phyloP scores from a whole-genome alignment of 2,329 filamentous ascomycete species.

The Penicillium sp. region DNA sequence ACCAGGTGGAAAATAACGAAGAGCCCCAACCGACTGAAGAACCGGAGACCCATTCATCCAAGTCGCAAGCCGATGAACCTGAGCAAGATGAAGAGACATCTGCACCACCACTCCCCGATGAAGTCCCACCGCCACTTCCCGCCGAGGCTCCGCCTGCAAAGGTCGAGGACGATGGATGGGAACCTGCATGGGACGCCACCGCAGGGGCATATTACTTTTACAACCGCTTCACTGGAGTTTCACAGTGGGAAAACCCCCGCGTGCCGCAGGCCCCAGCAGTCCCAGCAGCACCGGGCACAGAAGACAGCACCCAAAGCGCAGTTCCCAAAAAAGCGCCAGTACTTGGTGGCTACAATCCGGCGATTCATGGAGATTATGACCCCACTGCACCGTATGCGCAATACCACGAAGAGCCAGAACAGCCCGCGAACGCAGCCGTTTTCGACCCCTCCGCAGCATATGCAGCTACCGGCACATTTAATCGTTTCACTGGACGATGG shows the following conservation, averaged over 20 bases:
- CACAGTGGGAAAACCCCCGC: slow-evolving; percentile 82
- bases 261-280: slow-evolving; percentile 42
- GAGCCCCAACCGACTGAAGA: slow-evolving; percentile 39
- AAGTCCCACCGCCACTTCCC: slow-evolving; percentile 44
- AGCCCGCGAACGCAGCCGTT: slow-evolving; percentile 12
- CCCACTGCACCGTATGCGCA: slow-evolving; percentile 90
- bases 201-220: slow-evolving; percentile 70
- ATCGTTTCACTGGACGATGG: slow-evolving; percentile 78
- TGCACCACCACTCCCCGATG: slow-evolving; percentile 36
- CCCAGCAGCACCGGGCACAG: slow-evolving; percentile 24
- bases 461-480: slow-evolving; percentile 67
- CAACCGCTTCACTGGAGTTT: slow-evolving; percentile 66
- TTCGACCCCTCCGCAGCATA: slow-evolving; percentile 48
- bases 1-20: slow-evolving; percentile 8
- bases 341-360: slow-evolving; percentile 77
- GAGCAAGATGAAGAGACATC: slow-evolving; percentile 17
- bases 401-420: slow-evolving; percentile 37
- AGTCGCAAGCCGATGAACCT: slow-evolving; percentile 13
- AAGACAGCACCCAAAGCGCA: slow-evolving; percentile 26
- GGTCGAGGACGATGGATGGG: slow-evolving; percentile 62
- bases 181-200: slow-evolving; percentile 63
- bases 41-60: slow-evolving; percentile 18
- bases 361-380: slow-evolving; percentile 93
- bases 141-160: slow-evolving; percentile 43
- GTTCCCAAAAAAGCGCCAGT: slow-evolving; percentile 38